These are phyloP conservation scores for Chaetomiaceae sp. DNA, from an alignment of 2,329 filamentous ascomycete genomes.

Conservation along the genomic window DNA sequence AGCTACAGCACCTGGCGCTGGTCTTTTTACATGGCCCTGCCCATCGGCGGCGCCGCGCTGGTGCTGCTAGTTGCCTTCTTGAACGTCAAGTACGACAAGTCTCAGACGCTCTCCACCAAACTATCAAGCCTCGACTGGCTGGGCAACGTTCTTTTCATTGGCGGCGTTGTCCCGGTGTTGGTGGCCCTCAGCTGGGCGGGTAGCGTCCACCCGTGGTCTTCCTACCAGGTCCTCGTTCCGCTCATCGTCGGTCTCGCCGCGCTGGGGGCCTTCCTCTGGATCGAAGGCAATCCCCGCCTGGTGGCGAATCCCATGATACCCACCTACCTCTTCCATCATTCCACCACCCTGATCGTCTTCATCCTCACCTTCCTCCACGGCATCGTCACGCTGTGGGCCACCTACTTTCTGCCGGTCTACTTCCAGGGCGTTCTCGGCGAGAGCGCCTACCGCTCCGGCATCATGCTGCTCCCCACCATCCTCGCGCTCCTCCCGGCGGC, in stretches of 20 bases:
- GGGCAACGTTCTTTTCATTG: conserved; percentile 38
- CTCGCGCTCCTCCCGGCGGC: not conserved
- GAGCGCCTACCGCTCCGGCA: conserved; percentile 21
- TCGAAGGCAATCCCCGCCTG: not conserved
- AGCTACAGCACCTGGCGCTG: conserved; percentile 19
- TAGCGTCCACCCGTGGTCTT: conserved; percentile 11
- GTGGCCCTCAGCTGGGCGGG: conserved; percentile 27
- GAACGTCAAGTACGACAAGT: conserved; percentile 20
- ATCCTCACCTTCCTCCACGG: conserved; percentile 34
- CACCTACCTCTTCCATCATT: conserved; percentile 39
- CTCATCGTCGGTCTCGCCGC: conserved; percentile 36
- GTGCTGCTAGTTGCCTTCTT: conserved; percentile 25
- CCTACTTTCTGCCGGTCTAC: conserved; percentile 40
- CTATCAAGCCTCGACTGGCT: conserved; percentile 35
- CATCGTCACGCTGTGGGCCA: conserved; percentile 32
- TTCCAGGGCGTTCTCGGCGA: conserved; percentile 36
- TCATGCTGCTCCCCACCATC: not conserved
- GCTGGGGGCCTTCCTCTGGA: conserved; percentile 17
- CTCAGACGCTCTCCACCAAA: conserved; percentile 10
- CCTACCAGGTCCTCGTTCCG: conserved; percentile 29
- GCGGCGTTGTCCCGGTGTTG: conserved; percentile 32
- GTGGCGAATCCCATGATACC: conserved; percentile 36
- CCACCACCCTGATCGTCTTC: conserved; percentile 32
- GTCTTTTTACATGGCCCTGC: conserved; percentile 39
- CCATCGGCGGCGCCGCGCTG: conserved; percentile 26